Percentiles rank a stretch among this genome's conserved stretches.
These are phyloP conservation scores for Botrytis deweyae DNA, from an alignment of 2,329 filamentous ascomycete genomes.

Conservation along the genomic window DNA sequence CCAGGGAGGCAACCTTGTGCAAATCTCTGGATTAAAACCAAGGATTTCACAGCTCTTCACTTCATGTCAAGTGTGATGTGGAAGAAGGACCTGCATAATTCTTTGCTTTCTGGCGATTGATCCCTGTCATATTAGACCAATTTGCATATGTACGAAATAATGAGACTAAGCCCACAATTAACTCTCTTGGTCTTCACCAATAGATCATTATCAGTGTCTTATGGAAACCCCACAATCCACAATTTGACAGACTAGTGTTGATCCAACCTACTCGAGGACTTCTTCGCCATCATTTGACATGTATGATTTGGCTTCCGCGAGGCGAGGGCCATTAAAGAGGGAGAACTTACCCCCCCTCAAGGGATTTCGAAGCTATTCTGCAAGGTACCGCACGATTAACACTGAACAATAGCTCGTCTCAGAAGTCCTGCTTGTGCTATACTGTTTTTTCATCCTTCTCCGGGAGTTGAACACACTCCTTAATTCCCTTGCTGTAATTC, in stretches of 20 bases:
- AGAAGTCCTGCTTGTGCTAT: constrained; percentile 9
- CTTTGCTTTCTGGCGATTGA: background rate
- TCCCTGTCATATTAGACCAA: constrained; percentile 17
- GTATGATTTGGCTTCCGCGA: constrained; percentile 13
- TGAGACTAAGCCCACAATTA: constrained; percentile 17
- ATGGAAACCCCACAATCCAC: constrained; percentile 27
- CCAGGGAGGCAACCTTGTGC: constrained; percentile 13
- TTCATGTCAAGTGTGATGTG: background rate
- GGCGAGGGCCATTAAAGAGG: constrained; percentile 27
- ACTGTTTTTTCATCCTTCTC: constrained; percentile 9
- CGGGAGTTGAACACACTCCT: constrained; percentile 7
- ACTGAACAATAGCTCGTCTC: constrained; percentile 22
- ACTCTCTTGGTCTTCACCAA: constrained; percentile 11
- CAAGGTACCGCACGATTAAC: constrained; percentile 28
- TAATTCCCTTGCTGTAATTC: constrained; percentile 16
- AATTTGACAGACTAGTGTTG: constrained; percentile 24
- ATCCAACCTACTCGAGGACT: constrained; percentile 29
- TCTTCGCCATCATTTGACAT: constrained; percentile 22
- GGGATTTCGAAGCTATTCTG: constrained; percentile 29
- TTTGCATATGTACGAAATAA: constrained; percentile 21
- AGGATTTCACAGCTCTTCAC: background rate
- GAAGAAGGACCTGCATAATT: constrained; percentile 19
- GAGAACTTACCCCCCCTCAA: constrained; percentile 26
- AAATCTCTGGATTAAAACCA: constrained; percentile 5
- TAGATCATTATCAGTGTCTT: constrained; percentile 21